Base-by-base conservation (phyloP, 352 stramenopile species). In the Pythium phragmitis region DNA sequence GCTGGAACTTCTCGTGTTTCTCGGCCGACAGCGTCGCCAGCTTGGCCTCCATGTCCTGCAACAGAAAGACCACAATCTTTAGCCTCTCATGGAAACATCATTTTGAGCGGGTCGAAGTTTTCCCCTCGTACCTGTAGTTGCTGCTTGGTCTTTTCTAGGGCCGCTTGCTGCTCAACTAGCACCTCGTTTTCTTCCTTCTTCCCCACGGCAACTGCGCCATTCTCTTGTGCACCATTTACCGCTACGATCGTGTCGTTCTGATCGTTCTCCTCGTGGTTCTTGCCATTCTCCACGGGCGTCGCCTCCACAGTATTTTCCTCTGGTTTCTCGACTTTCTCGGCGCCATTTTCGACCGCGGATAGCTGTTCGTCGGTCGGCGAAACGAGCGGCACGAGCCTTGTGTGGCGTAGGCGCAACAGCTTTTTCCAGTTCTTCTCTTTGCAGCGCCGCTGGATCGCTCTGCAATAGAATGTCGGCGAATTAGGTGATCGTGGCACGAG, bases 381-480 rank as follows among this genome's bases (percentile, higher is more conserved):
- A 8, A 60, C 26, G 51, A 54, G 19, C 19, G 60, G 43, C 28
- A 45, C 16, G 19, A 80, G 66, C 45, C 77, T 70, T 34, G 48
- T 52, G 48, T 85, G 79, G 34, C 77, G 70, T 23, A 87, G 57
- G 17, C 69, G 80, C 48, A 92, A 75, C 66, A 92, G 67, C 59
- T 92, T 92, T 58, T 81, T 80, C 83, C 83, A 92, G 74, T 92
- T 92, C 52, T 91, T 91, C 65, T 91, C 80, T 72, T 77, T 85
- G 53, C 80, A 89, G 42, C 75, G 80, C 30, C 77, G 63, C 21
- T 80, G 80, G 37, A 91, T 91, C 16, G 68, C 79, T 54, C 82
- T 91, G 48, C 2, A 12, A 28, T 6, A 21, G 4, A 36, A 9
- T 33, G 17, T 12, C 21, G 4, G 33, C 19, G n/a, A 47, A 53